These are phyloP conservation scores for Boletus eberwhitei DNA, from an alignment of 768 basidiomycete genomes.

Conservation along the genomic window DNA sequence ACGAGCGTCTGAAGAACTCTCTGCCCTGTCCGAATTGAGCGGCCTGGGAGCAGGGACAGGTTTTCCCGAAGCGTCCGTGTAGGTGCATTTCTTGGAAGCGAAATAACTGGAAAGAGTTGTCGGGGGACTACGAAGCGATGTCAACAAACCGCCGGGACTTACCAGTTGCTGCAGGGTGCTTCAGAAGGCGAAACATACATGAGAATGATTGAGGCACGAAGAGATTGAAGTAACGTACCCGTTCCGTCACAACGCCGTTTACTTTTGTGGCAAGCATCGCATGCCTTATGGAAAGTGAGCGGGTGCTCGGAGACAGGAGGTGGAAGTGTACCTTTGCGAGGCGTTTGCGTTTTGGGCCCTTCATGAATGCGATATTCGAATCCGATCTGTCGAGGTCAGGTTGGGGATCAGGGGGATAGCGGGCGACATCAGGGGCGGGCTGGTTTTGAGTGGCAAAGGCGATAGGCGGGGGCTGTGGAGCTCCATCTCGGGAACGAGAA, in stretches of 20 bases:
- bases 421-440: constrained; percentile 20
- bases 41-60: constrained; percentile 71
- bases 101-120: constrained; percentile 52
- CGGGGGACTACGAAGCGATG: background rate
- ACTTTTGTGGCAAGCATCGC: constrained; percentile 82
- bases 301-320: background rate
- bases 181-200: constrained; percentile 13
- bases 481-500: constrained; percentile 23
- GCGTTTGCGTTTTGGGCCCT: constrained; percentile 52
- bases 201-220: constrained; percentile 3
- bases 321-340: constrained; percentile 43
- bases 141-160: constrained; percentile 13
- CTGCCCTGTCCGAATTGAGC: constrained; percentile 41
- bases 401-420: constrained; percentile 16
- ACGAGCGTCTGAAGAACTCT: constrained; percentile 26
- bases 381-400: constrained; percentile 30
- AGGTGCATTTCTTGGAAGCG: constrained; percentile 77
- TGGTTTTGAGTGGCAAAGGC: constrained; percentile 23
- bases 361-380: constrained; percentile 42
- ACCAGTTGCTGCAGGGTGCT: constrained; percentile 86
- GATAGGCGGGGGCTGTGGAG: constrained; percentile 19
- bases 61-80: constrained; percentile 76
- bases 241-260: constrained; percentile 84
- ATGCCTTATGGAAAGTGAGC: constrained; percentile 43
- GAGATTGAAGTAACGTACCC: constrained; percentile 40